Conservation (phyloP, 2,329 filamentous ascomycete species). For the Xylariaceae sp. region DNA sequence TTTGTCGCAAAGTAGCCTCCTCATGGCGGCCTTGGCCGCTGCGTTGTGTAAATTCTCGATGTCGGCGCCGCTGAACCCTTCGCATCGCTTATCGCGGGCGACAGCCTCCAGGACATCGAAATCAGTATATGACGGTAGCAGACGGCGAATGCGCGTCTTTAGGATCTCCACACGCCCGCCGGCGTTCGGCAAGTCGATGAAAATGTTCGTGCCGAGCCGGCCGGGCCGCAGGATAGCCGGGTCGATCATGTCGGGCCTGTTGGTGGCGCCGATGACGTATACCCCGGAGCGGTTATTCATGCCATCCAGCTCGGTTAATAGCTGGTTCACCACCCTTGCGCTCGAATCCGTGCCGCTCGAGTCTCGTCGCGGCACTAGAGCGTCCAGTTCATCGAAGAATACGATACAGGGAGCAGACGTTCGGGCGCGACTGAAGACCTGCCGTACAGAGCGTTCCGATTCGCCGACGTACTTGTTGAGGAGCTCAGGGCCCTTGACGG, state of each 20-base stretch:
- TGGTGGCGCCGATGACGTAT: constrained; percentile 92
- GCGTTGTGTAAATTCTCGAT: constrained; percentile 49
- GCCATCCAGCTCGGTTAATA: constrained; percentile 91
- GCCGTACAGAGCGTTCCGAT: constrained; percentile 85
- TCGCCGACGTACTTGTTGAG: constrained; percentile 98
- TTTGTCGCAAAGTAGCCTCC: constrained; percentile 18
- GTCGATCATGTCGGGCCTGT: constrained; percentile 94
- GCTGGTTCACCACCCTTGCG: constrained; percentile 86
- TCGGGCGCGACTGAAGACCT: constrained; percentile 84
- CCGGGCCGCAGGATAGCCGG: constrained; percentile 90
- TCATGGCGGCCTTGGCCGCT: constrained; percentile 30
- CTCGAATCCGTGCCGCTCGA: constrained; percentile 75
- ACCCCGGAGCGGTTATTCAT: constrained; percentile 75
- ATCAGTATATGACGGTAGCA: constrained; percentile 27
- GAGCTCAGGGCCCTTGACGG: constrained; percentile 91
- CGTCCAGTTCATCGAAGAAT: constrained; percentile 97
- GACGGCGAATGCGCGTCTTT: constrained; percentile 50
- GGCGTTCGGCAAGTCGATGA: constrained; percentile 77
- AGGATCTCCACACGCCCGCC: constrained; percentile 84
- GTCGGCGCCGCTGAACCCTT: constrained; percentile 71
- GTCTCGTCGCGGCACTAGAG: constrained; percentile 79
- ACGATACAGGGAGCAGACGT: constrained; percentile 87
- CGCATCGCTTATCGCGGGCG: constrained; percentile 63
- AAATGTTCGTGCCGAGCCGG: constrained; percentile 80
- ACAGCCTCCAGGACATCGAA: constrained; percentile 43